These are phyloP conservation scores for Rhinocladiella similis DNA, from an alignment of 2,329 filamentous ascomycete genomes.

Conservation along the genomic window DNA sequence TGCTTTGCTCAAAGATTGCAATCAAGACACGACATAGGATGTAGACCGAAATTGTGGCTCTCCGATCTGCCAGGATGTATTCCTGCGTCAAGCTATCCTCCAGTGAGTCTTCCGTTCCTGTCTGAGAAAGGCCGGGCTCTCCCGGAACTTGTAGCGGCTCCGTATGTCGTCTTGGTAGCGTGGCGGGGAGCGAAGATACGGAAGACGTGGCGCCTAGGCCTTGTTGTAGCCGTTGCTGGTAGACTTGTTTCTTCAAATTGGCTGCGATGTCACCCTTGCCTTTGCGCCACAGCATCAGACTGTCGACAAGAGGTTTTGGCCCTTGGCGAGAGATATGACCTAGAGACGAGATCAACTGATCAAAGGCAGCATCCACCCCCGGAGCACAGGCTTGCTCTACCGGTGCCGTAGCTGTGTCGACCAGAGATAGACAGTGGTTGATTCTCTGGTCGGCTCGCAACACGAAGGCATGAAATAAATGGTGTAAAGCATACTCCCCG, in stretches of 20 bases:
- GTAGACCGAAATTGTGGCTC: conserved; percentile 93
- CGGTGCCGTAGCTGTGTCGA: conserved; percentile 76
- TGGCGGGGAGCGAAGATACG: conserved; percentile 30
- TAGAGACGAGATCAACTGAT: conserved; percentile 88
- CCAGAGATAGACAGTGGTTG: conserved; percentile 77
- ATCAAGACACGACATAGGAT: conserved; percentile 91
- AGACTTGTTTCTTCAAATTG: conserved; percentile 54
- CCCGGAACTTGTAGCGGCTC: conserved; percentile 60
- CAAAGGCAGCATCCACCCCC: conserved; percentile 83
- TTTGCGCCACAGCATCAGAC: conserved; percentile 97
- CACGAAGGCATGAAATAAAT: conserved; percentile 95
- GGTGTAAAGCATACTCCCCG: conserved; percentile 96
- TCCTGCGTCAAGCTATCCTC: conserved; percentile 48
- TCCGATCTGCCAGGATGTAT: conserved; percentile 77
- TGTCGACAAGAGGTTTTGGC: conserved; percentile 92
- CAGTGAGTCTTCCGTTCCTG: conserved; percentile 34
- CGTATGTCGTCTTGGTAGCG: conserved; percentile 70
- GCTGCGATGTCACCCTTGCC: conserved; percentile 88
- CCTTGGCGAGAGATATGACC: conserved; percentile 93
- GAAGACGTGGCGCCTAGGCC: conserved; percentile 1
- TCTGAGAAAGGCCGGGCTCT: conserved; percentile 35
- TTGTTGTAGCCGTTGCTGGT: conserved; percentile 19
- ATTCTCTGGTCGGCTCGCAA: conserved; percentile 96
- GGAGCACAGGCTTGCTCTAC: conserved; percentile 90
- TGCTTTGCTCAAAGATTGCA: conserved; percentile 91